Percentiles rank a stretch among this genome's conserved stretches.
These are phyloP conservation scores for Leishmania tropica DNA, from an alignment of 208 protist species.

Conservation along the genomic window DNA sequence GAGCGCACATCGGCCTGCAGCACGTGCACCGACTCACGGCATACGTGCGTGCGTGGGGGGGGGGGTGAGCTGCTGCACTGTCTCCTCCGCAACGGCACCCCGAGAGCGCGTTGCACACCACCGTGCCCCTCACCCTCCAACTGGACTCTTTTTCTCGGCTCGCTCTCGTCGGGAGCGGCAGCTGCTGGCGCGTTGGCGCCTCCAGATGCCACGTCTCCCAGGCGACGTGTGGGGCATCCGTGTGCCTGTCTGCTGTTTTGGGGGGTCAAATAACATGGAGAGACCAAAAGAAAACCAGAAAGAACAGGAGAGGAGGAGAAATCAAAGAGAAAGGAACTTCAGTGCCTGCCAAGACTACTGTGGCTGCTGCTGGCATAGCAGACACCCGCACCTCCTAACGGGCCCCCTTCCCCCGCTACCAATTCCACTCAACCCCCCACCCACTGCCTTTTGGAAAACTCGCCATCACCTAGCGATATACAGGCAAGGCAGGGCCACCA, in stretches of 20 bases:
- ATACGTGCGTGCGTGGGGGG: background rate
- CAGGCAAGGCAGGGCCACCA: background rate
- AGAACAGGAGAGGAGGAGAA: conserved; percentile 3
- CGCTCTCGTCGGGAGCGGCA: background rate
- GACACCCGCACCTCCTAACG: background rate
- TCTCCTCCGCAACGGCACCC: background rate
- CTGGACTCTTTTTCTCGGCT: too few species aligned
- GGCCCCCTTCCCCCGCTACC: background rate
- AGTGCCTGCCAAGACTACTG: background rate
- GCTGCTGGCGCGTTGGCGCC: background rate
- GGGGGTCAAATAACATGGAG: conserved; percentile 3
- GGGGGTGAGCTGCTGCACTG: background rate
- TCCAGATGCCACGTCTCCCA: background rate
- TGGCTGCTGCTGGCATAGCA: background rate
- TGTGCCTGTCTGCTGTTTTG: conserved; percentile 13
- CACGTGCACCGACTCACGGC: background rate
- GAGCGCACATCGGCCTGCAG: background rate
- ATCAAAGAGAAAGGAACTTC: background rate
- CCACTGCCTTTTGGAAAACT: background rate
- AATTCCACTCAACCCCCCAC: background rate
- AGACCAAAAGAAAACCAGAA: conserved; percentile 15
- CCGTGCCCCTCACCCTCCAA: background rate
- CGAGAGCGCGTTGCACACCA: background rate
- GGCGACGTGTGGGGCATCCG: background rate
- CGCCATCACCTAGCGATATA: background rate